Evolutionary conservation across 805 yeast species (phyloP), one percentile per base, ranked within the genome.

Genomic region (Spathaspora sp.): DNA sequence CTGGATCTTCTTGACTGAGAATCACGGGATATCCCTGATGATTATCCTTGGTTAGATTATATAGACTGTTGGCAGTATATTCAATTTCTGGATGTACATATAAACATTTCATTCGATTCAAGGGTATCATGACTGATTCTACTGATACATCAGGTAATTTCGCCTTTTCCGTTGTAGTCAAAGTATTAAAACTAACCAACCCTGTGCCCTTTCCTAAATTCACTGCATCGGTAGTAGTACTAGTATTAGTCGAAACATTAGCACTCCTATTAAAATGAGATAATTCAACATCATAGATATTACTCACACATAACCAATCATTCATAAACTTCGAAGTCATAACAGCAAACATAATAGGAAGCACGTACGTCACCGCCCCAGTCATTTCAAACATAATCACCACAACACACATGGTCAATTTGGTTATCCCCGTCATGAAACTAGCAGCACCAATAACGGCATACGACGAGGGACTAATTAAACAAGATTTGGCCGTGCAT

Each of bases 371-470:
- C 47, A 90, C 75, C 0, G 96, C 97, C 23, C 96, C 97, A 0
- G 96, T 88, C 40, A 89, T 70, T 65, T 89, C 97, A 65, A 88
- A 87, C 55, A 89, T 75, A 23, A 90, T 81, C 6, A 89, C 92
- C 16, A 89, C 96, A 7, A 86, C 84, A 44, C 90, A 80, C 55
- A 89, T 85, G 3, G 92, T 88, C 69, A 89, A 79, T 56, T 89
- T 82, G 2, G 96, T 88, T 14, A 86, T 82, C 4, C 96, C 96
- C 0, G 94, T 82, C 57, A 89, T 73, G 50, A 88, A 86, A 0
- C 96, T 78, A 0, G 91, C 96, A 0, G 96, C 90, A 0, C 97
- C 96, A 19, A 90, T 89, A 9, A 89, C 86, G 0, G 96, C 96
- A 62, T 89, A 90, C 0, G 92, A 89, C 0, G 94, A 92, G 0